Conservation (phyloP, 2,329 filamentous ascomycete species). For the Hymenoscyphus fraxineus region DNA sequence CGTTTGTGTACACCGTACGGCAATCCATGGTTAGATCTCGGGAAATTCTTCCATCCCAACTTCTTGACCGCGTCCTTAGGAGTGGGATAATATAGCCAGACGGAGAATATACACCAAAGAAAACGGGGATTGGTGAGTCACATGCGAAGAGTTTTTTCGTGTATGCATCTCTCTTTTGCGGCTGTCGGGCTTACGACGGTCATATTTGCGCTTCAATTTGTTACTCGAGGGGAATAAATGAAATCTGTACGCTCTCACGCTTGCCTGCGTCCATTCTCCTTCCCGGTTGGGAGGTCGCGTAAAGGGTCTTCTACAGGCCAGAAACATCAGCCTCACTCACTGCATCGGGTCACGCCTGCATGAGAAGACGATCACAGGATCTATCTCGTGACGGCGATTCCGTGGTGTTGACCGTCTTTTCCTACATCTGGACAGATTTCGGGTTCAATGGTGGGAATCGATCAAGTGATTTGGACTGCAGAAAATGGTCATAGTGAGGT, state of each 20-base stretch:
- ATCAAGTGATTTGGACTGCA: background rate
- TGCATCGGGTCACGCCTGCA: slow-evolving; percentile 3
- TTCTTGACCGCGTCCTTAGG: background rate
- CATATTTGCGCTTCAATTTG: background rate
- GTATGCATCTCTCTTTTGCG: background rate
- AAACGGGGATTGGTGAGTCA: background rate
- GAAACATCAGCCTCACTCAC: background rate
- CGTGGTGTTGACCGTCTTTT: background rate
- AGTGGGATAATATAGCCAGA: background rate
- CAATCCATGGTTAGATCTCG: background rate
- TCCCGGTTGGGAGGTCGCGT: background rate
- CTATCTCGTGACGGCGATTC: background rate
- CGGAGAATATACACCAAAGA: background rate
- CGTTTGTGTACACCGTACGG: too few species aligned
- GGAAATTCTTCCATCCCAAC: background rate
- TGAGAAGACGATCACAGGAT: background rate
- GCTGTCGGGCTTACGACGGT: slow-evolving; percentile 4
- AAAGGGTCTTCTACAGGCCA: background rate
- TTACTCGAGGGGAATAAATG: background rate
- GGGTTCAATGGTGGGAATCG: background rate
- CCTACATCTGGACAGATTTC: background rate
- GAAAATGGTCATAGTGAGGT: background rate
- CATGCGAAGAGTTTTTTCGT: slow-evolving; percentile 1
- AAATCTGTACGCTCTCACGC: background rate
- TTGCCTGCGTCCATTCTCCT: background rate